Base-by-base conservation (phyloP, 2,329 filamentous ascomycete genomes). In the Phaeoacremonium minimum region DNA sequence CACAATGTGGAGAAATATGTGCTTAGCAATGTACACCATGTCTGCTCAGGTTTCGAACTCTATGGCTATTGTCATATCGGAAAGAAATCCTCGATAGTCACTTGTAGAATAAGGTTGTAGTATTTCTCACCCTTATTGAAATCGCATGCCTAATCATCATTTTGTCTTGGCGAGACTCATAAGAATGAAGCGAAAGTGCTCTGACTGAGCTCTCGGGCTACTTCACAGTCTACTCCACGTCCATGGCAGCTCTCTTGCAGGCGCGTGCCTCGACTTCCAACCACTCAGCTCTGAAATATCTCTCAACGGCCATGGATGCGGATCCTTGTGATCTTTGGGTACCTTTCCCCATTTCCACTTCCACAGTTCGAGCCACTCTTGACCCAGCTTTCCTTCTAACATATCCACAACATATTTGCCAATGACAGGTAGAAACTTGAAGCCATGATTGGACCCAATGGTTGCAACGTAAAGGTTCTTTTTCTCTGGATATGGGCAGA, bases 371-470 rank as follows among this genome's bases (percentile, higher is more conserved):
- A 44, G 47, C 36, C 69, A 49, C 22, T 66, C 63, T 4, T 56
- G 16, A 62, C 60, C 47, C 18, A 71, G 52, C 8, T 45, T 57
- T 4, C 63, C 61, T 46, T 70, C 60, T 8, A 72, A 44, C 8
- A 63, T 61, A 42, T 68, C 63, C 16, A 69, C 63, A 39, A 72
- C 55, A 46, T 67, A 67, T 35, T 69, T 64, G n/a, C 68, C 68
- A 9, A 72, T 48, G 11, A 71, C 61, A 13, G 68, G 68, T 51
- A 71, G 57, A 55, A 72, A 72, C 40, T 72, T 72, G 50, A 60
- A 72, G 11, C 51, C 68, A 41, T 73, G 69, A 12, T 67, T 68
- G 40, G 63, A 68, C 20, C 66, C 68, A 20, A 68, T 67, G 1
- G 67, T 71, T 7, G 67, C 69, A 32, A 72, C 46, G 51, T 71